phyloP scores from a whole-genome alignment of 768 basidiomycete genomes.

The Panaeolus cyanescens region DNA sequence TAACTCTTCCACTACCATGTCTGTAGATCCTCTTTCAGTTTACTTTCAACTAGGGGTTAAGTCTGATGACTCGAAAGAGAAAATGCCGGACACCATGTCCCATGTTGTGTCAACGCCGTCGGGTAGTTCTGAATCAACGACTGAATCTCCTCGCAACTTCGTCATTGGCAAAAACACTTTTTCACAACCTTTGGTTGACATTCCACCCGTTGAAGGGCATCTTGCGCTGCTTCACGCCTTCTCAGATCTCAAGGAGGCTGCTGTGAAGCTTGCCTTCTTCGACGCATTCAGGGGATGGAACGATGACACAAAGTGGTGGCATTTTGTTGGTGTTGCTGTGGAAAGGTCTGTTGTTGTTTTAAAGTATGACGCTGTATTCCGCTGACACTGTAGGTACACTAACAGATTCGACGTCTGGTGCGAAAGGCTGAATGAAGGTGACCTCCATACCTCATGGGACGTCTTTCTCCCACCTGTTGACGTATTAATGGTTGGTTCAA shows the following conservation, averaged over 20 bases:
- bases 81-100: too few relatives aligned
- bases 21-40: too few relatives aligned
- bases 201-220: not conserved
- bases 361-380: not conserved
- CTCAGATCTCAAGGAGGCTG: not conserved
- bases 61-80: too few relatives aligned
- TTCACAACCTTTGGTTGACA: not conserved
- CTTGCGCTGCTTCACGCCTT: not conserved
- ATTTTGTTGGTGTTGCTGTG: not conserved
- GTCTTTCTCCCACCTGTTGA: not conserved
- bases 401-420: not conserved
- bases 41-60: too few relatives aligned
- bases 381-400: not conserved
- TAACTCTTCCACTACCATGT: too few relatives aligned
- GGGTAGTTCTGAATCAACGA: too few relatives aligned
- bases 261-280: not conserved
- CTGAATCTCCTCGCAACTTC: too few relatives aligned
- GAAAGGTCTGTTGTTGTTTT: not conserved
- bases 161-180: too few relatives aligned
- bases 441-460: not conserved
- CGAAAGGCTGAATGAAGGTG: not conserved
- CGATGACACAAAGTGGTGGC: not conserved
- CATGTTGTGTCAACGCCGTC: too few relatives aligned
- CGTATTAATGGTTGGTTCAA: not conserved
- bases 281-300: not conserved